phyloP scores from a whole-genome alignment of 176 grass and related monocot species.

The Triticum turgidum region DNA sequence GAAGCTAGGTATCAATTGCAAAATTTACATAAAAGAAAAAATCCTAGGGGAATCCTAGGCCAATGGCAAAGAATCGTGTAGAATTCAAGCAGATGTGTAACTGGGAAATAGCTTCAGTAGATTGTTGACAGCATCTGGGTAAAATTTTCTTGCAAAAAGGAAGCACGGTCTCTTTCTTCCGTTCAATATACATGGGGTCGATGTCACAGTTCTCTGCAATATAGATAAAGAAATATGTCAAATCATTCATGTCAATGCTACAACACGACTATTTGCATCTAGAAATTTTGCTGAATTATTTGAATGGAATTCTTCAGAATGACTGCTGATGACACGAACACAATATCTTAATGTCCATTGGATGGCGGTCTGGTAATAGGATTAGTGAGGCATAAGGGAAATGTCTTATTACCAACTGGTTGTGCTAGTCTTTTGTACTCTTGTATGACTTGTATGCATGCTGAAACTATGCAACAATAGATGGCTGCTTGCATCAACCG shows the following conservation, averaged over 20 bases:
- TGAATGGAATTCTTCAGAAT: not conserved
- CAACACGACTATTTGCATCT: not conserved
- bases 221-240: conserved; percentile 28
- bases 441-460: not conserved
- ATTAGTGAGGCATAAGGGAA: not conserved
- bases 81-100: conserved; percentile 65
- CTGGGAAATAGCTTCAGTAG: conserved; percentile 79
- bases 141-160: conserved; percentile 95
- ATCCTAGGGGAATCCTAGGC: conserved; percentile 33
- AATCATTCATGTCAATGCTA: conserved; percentile 7
- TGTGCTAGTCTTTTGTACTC: not conserved
- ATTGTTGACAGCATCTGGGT: conserved; percentile 82
- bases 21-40: conserved; percentile 63
- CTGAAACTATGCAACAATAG: not conserved
- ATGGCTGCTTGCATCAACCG: not conserved
- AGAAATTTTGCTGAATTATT: conserved; percentile 15
- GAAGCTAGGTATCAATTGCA: conserved; percentile 52
- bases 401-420: not conserved
- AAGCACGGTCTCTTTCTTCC: conserved; percentile 93
- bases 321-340: not conserved
- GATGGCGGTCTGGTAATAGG: not conserved
- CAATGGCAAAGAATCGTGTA: conserved; percentile 42
- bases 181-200: conserved; percentile 70
- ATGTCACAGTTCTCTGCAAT: conserved; percentile 67
- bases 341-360: not conserved